Base-by-base conservation (phyloP, 768 basidiomycete genomes). In the Exsudoporus frostii region DNA sequence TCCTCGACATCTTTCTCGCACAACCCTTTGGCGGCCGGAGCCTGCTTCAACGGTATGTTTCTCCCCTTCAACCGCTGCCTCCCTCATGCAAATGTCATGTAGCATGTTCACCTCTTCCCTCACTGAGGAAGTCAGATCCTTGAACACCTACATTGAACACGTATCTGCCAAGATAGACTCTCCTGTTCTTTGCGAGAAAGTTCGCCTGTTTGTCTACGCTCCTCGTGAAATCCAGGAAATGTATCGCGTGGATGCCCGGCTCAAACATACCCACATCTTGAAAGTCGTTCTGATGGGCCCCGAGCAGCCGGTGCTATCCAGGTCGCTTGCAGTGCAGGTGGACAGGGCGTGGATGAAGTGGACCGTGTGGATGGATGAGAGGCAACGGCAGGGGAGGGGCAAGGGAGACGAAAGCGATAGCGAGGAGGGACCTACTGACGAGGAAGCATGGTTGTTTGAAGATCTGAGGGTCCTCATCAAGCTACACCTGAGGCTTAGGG, bases 41-140 rank as follows among this genome's bases (percentile, higher is more conserved):
- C 67, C 76, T 99, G 24, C 76, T 98, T 17, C 97, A 99, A 70
- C 79, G 92, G 92, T 89, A 56, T 44, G 73, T 56, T 33, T 30
- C 29, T 25, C 15, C 25, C 41, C 36, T 40, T 49, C 27, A 24
- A 5, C 19, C 13, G 0, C 29, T 30, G 3, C 29, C 15, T 29
- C n/a, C 25, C 46, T 64, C 51, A 63, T 39, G 24, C 25, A 15
- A 40, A 44, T 51, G 1, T 30, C 29, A 13, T 29, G 32, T 60
- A 94, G 94, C 43, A 97, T 99, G 93, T 99, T 98, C 73, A 93
- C 92, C 1, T 88, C 89, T 58, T 92, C 91, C 1, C 72, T 99
- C 45, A 80, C 83, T 5, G 97, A 98, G 69, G 97, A 98, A 70
- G 90, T 90, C 38, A 86, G 85, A 55, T 78, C 79, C 1, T 73